Evolutionary conservation across 2,329 filamentous ascomycete genomes (phyloP), one percentile per base, ranked within the genome.

Genomic region (Xylaria sp.): DNA sequence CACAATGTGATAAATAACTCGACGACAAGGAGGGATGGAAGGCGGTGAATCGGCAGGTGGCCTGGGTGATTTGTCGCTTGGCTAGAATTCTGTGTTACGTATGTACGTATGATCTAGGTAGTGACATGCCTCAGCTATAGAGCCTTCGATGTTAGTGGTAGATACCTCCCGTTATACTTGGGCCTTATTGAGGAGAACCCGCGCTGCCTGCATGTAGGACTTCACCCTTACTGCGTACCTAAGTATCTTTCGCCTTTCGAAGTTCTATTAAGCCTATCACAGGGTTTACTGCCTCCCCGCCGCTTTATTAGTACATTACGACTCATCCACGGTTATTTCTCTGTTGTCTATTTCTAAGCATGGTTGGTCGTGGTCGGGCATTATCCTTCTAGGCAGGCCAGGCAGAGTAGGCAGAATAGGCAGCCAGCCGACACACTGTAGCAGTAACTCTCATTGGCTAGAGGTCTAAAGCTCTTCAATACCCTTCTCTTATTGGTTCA

Each of bases 391-490:
- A 30, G 48, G 19, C 30, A 27, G 21, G 5, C 4, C 34, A 61
- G 59, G 59, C 59, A 61, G 17, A 14, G 12, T 19, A 64, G 61
- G 61, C 61, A 64, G 53, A 27, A 5, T 19, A 63, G 51, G 61
- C 51, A 48, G 19, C 51, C 36, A 47, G 36, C 24, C 36, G 24
- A 6, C 24, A 27, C 19, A 45, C 12, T 42, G 17, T 42, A 42
- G 32, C 11, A 2, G 19, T 12, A 17, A 5, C 39, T 55, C 60
- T 53, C 34, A 62, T 62, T 62, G 59, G 48, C 17, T 24, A n/a
- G 54, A 56, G 54, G 24, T 2, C 34, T 36, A 11, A 36, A 36
- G 34, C 27, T 47, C 7, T 17, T 9, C 48, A 34, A 19, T 14
- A 34, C 11, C 14, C 11, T 12, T 3, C 30, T 63, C 51, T 63